Conservation (phyloP, 2,329 filamentous ascomycete genomes). For the Trichoderma sp. region DNA sequence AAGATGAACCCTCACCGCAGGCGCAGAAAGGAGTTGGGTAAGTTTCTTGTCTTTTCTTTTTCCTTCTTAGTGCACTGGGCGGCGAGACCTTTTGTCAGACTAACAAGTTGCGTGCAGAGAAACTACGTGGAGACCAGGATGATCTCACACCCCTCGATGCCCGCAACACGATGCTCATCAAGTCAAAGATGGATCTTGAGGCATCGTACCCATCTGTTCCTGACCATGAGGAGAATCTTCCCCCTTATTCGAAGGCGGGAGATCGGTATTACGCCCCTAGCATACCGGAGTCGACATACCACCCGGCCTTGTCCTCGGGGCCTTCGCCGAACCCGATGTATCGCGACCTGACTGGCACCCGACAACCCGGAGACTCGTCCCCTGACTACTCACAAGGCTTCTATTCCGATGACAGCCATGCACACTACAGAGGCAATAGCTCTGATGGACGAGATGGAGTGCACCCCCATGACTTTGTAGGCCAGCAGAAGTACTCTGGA, state of each 20-base stretch:
- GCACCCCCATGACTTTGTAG: constrained; percentile 4
- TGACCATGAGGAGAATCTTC: constrained; percentile 36
- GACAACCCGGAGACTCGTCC: constrained; percentile 28
- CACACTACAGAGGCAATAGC: constrained; percentile 5
- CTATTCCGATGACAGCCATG: constrained; percentile 33
- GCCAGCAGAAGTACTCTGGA: neutral
- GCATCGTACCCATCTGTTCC: constrained; percentile 42
- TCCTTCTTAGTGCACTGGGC: neutral
- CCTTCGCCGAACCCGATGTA: neutral
- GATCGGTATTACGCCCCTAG: constrained; percentile 32
- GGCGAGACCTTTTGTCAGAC: constrained; percentile 23
- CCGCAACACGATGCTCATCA: constrained; percentile 78
- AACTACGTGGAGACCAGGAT: constrained; percentile 71
- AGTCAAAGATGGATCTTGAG: constrained; percentile 34
- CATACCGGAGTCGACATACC: constrained; percentile 22
- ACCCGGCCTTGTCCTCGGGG: neutral
- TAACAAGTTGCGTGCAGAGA: constrained; percentile 53
- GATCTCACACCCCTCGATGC: constrained; percentile 82
- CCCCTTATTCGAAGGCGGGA: constrained; percentile 30
- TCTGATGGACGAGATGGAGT: neutral
- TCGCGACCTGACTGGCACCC: constrained; percentile 1
- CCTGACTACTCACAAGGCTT: constrained; percentile 40
- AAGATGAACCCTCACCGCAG: constrained; percentile 87
- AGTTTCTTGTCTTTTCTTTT: constrained; percentile 35
- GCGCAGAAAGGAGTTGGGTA: constrained; percentile 86